Base-by-base conservation (phyloP, 805 yeast genomes). In the Wickerhamiella musiphila region DNA sequence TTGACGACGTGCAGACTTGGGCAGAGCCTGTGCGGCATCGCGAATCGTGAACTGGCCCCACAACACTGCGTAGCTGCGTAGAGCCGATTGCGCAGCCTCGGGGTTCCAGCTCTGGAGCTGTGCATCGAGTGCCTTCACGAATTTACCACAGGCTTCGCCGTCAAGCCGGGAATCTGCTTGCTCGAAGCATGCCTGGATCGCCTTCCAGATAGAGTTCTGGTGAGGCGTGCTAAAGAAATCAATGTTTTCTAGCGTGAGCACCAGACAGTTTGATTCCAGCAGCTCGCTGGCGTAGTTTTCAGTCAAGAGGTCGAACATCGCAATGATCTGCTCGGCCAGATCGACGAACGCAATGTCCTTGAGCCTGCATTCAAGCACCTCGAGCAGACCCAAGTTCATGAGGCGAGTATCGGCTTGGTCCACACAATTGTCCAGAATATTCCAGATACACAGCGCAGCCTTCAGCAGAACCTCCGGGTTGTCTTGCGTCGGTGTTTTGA, bases 221-320 rank as follows among this genome's bases (percentile, higher is more conserved):
- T 93, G 78, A 54, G 81, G 93, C 14, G 73, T 65, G 1, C 94
- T 78, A 51, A 86, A 77, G 47, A 86, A 86, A 49, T 90, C 96
- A 38, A 84, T 59, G 46, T 71, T 79, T 45, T 68, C 69, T 28
- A 90, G 52, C 39, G 79, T 73, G 0, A 78, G 68, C 5, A 61
- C 54, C 6, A 84, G 51, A 6, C 83, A 75, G 23, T 76, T 74
- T 34, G 69, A 65, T 14, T 60, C 50, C 24, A 81, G 43, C 4
- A 57, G 45, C 6, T 41, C 35, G 20, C 22, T 13, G 4, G 61
- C 58, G 35, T 38, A 51, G 18, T 49, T 50, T 2, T 30, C 35
- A 1, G 62, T 54, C 3, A 58, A 45, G 16, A 47, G 47, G 28
- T 55, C 51, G 16, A 59, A 42, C 1, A 56, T 50, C 35, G 45